Evolutionary conservation across 345 rosid species (phyloP), one percentile per base, ranked within the genome.

Genomic region (Viola odorata): DNA sequence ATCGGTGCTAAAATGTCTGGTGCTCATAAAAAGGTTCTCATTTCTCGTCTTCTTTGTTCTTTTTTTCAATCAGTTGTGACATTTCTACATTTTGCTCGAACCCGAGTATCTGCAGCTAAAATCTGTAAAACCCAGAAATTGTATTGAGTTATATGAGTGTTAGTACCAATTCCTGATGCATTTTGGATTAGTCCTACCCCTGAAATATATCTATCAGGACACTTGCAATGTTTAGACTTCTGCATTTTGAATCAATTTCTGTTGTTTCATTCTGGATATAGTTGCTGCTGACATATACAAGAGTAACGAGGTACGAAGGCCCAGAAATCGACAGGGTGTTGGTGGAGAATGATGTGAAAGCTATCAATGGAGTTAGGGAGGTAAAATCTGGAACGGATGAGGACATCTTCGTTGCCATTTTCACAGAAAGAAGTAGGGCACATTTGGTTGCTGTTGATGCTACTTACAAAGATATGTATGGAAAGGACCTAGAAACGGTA

Each of bases 361-460:
- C 72, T 41, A 86, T 87, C 4, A 84, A 67, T 61, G 81, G 78
- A 67, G 90, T 88, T 4, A 89, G 94, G 53, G 94, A 84, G 75
- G 84, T 66, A 79, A 81, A 44, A 68, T 55, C 69, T 8, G 94
- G 90, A 62, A 84, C 94, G n/a, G 94, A 87, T 71, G 94, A 87
- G 79, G 78, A 73, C 50, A 79, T 81, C 14, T 84, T 87, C 62
- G 76, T 87, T 63, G 60, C 37, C 45, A 69, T 78, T 60, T 87
- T 84, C 58, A 69, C 82, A 6, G 81, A 72, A 73, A 79, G 88
- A 60, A 87, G 90, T 67, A 68, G 78, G 48, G 83, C 86, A 17
- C 94, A 87, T 53, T 64, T 87, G 71, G 86, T 78, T 56, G 78
- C 79, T 48, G 77, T 84, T 45, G 54, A 44, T 69, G 4, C 58